phyloP scores from a whole-genome alignment of 1,139 yeast genomes.

The Pichia sp. region DNA sequence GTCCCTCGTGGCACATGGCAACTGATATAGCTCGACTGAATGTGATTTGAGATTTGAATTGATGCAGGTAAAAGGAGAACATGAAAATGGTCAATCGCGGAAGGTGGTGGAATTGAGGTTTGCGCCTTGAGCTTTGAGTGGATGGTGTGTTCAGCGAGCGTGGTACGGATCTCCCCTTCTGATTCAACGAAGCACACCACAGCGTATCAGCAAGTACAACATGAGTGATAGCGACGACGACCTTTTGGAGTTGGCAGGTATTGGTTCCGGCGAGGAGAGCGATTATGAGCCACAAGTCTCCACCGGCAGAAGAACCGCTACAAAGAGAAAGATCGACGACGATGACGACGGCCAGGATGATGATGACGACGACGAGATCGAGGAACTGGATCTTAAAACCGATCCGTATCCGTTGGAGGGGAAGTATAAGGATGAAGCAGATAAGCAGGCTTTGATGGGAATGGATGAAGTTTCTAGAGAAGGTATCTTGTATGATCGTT shows the following conservation, averaged over 20 bases:
- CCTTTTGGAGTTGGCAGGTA: constrained; percentile 86
- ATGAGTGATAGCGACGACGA: constrained; percentile 70
- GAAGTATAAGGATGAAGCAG: constrained; percentile 77
- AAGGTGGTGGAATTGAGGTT: too few species aligned
- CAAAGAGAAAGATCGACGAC: constrained; percentile 19
- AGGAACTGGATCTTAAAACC: constrained; percentile 36
- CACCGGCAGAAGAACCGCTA: constrained; percentile 15
- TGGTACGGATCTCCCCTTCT: too few species aligned
- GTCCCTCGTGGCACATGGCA: too few species aligned
- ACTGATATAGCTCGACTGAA: too few species aligned
- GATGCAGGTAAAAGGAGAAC: too few species aligned
- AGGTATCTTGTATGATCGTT: constrained; percentile 82
- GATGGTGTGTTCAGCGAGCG: too few species aligned
- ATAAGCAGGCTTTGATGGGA: constrained; percentile 55
- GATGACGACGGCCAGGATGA: constrained; percentile 21
- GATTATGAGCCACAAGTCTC: constrained; percentile 25
- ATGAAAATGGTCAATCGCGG: too few species aligned
- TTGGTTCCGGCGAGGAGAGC: constrained; percentile 34
- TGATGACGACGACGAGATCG: constrained; percentile 32
- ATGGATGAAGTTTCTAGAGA: constrained; percentile 93
- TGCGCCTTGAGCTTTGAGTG: too few species aligned
- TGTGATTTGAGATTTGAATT: too few species aligned
- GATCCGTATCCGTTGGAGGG: constrained; percentile 93
- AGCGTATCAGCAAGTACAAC: too few species aligned
- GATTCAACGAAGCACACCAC: too few species aligned